phyloP scores from a whole-genome alignment of 2,329 filamentous ascomycete species.

The Botryosphaeria agaves region DNA sequence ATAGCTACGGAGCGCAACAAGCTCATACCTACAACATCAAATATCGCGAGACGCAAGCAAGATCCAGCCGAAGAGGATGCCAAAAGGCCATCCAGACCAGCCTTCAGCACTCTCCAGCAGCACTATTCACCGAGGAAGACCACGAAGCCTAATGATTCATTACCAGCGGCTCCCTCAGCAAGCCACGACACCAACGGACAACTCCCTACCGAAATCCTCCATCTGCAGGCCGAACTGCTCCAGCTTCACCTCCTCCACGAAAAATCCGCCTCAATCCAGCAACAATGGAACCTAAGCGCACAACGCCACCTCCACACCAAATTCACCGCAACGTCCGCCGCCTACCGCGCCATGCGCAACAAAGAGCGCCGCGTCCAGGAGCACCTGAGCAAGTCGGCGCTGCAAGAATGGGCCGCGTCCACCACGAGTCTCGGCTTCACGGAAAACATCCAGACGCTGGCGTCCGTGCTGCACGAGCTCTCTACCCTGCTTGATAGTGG shows the following conservation, averaged over 20 bases:
- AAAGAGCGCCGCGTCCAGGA: slow-evolving; percentile 30
- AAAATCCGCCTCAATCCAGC: slow-evolving; percentile 26
- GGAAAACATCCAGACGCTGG: slow-evolving; percentile 39
- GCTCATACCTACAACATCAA: slow-evolving; percentile 5
- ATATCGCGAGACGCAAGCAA: too few species aligned
- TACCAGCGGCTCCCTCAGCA: slow-evolving; percentile 31
- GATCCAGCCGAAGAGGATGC: slow-evolving; percentile 16
- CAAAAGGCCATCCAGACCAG: slow-evolving; percentile 24
- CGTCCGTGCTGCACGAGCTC: slow-evolving; percentile 37
- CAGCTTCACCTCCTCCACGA: slow-evolving; percentile 48
- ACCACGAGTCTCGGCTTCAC: slow-evolving; percentile 25
- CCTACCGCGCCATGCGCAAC: slow-evolving; percentile 17
- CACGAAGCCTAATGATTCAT: slow-evolving; percentile 43
- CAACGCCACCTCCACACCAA: slow-evolving; percentile 27
- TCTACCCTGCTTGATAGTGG: slow-evolving; percentile 39
- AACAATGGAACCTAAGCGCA: slow-evolving; percentile 41
- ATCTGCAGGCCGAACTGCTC: slow-evolving; percentile 45
- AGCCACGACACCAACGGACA: slow-evolving; percentile 27
- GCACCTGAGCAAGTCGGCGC: slow-evolving; percentile 31
- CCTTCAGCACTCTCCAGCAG: slow-evolving; percentile 47
- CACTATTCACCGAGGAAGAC: slow-evolving; percentile 50
- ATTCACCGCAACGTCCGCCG: slow-evolving; percentile 24
- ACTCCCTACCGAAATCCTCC: slow-evolving; percentile 40
- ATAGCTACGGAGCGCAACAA: slow-evolving; percentile 2
- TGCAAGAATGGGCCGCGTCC: slow-evolving; percentile 31